Base-by-base conservation (phyloP, 148 eudicot genomes). In the Linanthus parryae region DNA sequence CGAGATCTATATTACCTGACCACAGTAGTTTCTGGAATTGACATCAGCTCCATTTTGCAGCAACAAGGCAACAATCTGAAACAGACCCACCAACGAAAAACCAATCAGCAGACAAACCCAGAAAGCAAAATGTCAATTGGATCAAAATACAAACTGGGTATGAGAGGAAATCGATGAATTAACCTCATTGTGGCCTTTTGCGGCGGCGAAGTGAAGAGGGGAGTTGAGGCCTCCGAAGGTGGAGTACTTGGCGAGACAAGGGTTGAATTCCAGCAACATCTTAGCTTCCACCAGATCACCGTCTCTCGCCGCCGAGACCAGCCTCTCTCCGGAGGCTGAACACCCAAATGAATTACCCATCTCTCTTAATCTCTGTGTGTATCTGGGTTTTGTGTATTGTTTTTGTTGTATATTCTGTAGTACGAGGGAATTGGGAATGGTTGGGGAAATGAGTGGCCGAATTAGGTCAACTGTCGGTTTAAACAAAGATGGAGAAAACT, bases 291-390 rank as follows among this genome's bases (percentile, higher is more conserved):
- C 75, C 61, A 80, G 72, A 67, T 89, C 97, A 15, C 95, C 97
- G 63, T 89, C 97, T 61, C 97, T 75, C 13, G 97, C 97, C 14
- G 97, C 97, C 43, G 97, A 89, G n/a, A 89, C 97, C 64, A 89
- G 53, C 67, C 97, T 54, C 72, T 89, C 97, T 15, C 95, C 97
- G 44, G 97, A 89, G 22, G 97, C 97, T 31, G 97, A 89, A 71
- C 97, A 89, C 18, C 97, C 97, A 38, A 89, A 82, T n/a, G 97
- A 89, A 75, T 89, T 89, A 4, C 97, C 97, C 97, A 89, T 89
- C 16, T 33, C 45, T 2, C 28, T 34, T 33, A 24, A 46, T 28
- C 45, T 59, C 13, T 29, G 21, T n/a, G n/a, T n/a, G n/a, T n/a
- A n/a, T n/a, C n/a, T n/a, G n/a, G n/a, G n/a, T n/a, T n/a, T n/a